Base-by-base conservation (phyloP, 768 basidiomycete species). In the Leccinellum luteum region DNA sequence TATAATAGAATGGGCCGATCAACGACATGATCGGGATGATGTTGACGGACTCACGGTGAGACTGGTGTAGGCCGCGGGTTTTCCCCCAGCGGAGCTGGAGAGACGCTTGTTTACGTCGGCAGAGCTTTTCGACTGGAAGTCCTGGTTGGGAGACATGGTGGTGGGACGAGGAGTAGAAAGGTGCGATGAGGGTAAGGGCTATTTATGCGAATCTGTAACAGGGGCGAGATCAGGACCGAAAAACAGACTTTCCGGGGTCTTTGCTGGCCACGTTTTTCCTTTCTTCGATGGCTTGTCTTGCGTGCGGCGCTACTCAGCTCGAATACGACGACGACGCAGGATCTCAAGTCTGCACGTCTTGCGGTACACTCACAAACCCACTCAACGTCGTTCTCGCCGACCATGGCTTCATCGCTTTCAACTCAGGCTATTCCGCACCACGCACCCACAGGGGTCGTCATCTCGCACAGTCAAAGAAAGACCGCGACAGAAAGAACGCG, bases 281-380 rank as follows among this genome's bases (percentile, higher is more conserved):
- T 17, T 15, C 7, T 9, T 19, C 28, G 5, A 67, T 71, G 61
- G 48, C 54, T 30, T 89, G 88, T 74, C 71, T 55, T 28, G 81
- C 81, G 47, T 90, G 89, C 69, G 80, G 78, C 45, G 80, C 74
- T 13, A 17, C 64, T 55, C 82, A 81, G 17, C 70, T 78, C 59
- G 84, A 47, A 25, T 7, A 80, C 78, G 79, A 85, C 71, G 82
- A 84, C 62, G 77, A 79, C 31, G 78, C 80, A 27, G 80, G 79
- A 55, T 85, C 86, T 3, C 71, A 77, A 48, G 83, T 91, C 58
- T 92, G 90, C 71, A 81, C 81, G 13, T 52, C 60, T n/a, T 92
- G 90, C 63, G 90, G 86, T 15, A 85, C 84, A n/a, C 81, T 92
- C 19, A 76, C 73, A 10, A 84, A 90, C 64, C 77, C 88, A 0